Conservation (phyloP, 805 yeast species). For the Middelhovenomyces tepae region DNA sequence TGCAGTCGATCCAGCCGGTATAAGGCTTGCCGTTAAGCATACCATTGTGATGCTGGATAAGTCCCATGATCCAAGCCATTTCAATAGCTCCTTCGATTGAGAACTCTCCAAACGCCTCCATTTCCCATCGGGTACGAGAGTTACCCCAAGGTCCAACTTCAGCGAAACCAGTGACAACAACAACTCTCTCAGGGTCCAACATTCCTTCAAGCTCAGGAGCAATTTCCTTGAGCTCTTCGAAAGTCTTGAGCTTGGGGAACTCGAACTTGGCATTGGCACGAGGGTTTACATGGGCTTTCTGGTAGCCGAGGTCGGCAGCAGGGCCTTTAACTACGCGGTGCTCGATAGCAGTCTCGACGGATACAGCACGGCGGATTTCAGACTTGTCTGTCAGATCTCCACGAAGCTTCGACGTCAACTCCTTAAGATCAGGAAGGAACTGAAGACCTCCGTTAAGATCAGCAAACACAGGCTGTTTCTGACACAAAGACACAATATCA, state of each 20-base stretch:
- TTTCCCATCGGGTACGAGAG: constrained; percentile 98
- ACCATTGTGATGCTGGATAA: constrained; percentile 92
- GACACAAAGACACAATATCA: constrained; percentile 74
- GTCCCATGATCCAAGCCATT: constrained; percentile 99
- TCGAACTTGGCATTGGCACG: constrained; percentile 90
- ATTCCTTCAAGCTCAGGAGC: constrained; percentile 74
- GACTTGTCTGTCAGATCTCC: constrained; percentile 64
- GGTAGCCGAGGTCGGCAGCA: constrained; percentile 76
- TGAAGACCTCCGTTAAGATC: constrained; percentile 99
- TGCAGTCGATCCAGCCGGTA: constrained; percentile 96
- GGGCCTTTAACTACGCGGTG: constrained; percentile 80
- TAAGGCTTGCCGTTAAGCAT: constrained; percentile 74
- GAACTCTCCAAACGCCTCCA: constrained; percentile 93
- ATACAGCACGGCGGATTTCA: constrained; percentile 90
- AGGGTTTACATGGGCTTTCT: constrained; percentile 73
- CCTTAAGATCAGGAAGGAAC: constrained; percentile 84
- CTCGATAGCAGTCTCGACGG: constrained; percentile 87
- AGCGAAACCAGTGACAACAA: constrained; percentile 95
- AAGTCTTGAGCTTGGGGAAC: constrained; percentile 81
- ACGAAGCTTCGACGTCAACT: constrained; percentile 72
- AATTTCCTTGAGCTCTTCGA: constrained; percentile 57
- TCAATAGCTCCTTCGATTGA: constrained; percentile 96
- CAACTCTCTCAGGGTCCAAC: constrained; percentile 82
- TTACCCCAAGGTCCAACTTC: constrained; percentile 99
- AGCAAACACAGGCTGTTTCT: constrained; percentile 91